phyloP scores from a whole-genome alignment of 2,329 filamentous ascomycete genomes.

The Penicillium sp. region DNA sequence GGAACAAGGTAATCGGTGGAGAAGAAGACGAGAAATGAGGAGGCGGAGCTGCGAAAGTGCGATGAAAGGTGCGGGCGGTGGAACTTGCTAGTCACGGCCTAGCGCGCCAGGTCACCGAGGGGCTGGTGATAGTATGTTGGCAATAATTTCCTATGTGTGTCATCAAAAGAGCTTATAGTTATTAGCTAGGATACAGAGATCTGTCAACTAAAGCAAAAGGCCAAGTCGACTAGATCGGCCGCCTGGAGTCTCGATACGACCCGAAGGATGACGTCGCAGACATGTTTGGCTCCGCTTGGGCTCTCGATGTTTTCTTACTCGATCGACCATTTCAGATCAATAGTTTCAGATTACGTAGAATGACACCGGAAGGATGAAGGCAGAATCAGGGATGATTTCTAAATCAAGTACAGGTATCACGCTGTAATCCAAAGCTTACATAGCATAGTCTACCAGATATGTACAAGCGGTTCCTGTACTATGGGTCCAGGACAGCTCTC shows the following conservation, averaged over 20 bases:
- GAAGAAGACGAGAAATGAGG: slow-evolving; percentile 4
- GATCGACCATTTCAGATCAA: not conserved
- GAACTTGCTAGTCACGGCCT: not conserved
- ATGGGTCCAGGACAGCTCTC: not conserved
- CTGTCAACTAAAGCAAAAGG: not conserved
- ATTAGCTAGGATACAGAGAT: not conserved
- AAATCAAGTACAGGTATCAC: not conserved
- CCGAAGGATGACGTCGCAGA: slow-evolving; percentile 20
- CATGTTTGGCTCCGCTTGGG: slow-evolving; percentile 2
- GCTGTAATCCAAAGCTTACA: not conserved
- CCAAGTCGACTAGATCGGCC: not conserved
- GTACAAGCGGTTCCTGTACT: slow-evolving; percentile 5
- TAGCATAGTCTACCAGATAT: slow-evolving; percentile 8
- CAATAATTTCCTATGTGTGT: too few relatives aligned
- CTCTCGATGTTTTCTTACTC: not conserved
- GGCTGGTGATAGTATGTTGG: not conserved
- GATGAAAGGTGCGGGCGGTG: not conserved
- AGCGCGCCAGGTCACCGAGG: not conserved
- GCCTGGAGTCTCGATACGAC: not conserved
- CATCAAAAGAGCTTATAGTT: not conserved
- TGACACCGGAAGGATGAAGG: not conserved
- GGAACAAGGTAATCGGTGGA: not conserved
- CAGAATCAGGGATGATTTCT: not conserved
- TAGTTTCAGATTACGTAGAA: not conserved
- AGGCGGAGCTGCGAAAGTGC: slow-evolving; percentile 7